These are phyloP conservation scores for Bipolaris gigantea DNA, from an alignment of 2,329 filamentous ascomycete species.

Conservation along the genomic window DNA sequence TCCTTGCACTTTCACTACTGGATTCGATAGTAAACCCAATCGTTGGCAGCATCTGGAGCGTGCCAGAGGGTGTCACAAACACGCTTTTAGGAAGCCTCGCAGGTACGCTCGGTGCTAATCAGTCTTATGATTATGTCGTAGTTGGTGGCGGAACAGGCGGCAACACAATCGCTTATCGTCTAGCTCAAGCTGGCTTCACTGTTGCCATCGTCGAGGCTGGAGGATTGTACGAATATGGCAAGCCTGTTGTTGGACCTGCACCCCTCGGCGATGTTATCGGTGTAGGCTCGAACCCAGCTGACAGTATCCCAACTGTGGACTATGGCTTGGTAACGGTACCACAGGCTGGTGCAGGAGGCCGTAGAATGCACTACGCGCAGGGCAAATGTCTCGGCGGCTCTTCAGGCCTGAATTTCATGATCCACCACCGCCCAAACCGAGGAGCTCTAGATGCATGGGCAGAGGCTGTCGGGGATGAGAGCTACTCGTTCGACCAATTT, in stretches of 20 bases:
- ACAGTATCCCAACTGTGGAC: conserved; percentile 20
- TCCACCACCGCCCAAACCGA: neutral
- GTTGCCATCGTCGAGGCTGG: conserved; percentile 15
- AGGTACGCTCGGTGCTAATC: neutral
- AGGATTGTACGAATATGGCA: conserved; percentile 27
- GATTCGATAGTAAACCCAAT: neutral
- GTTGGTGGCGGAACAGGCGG: conserved; percentile 29
- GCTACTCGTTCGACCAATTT: neutral
- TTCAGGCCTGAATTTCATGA: conserved; percentile 21
- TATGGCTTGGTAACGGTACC: neutral
- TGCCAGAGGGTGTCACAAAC: neutral
- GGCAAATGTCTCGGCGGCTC: conserved; percentile 4
- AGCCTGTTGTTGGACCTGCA: conserved; percentile 22
- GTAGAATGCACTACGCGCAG: conserved; percentile 1
- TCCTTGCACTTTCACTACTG: neutral
- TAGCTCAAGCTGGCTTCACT: conserved; percentile 21
- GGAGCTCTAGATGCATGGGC: neutral
- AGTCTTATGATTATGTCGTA: conserved; percentile 29
- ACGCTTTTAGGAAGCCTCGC: neutral
- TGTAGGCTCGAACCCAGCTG: conserved; percentile 7
- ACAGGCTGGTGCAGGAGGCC: neutral
- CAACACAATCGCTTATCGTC: conserved; percentile 19
- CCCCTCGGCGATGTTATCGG: neutral
- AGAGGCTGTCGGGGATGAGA: neutral
- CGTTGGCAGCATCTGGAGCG: conserved; percentile 1